Evolutionary conservation across 345 rosid genomes (phyloP).

Genomic region (Salix brachista): DNA sequence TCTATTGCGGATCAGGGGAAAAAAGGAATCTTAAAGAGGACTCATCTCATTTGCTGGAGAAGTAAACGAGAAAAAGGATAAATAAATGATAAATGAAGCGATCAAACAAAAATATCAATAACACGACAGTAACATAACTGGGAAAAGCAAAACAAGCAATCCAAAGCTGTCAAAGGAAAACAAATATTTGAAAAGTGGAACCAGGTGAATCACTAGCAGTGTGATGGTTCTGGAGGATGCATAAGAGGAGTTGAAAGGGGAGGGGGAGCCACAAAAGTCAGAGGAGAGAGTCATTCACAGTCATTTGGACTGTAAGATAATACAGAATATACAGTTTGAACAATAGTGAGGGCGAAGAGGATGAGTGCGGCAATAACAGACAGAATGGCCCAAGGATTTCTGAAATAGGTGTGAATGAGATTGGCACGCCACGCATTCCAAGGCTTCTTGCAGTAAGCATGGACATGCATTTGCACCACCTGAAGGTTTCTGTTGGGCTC

Average conservation of each 20-base stretch:
- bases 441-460: slow-evolving; percentile 26
- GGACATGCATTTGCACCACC: slow-evolving; percentile 30
- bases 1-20: background rate
- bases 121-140: no score
- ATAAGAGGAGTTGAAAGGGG: background rate
- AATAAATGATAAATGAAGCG: background rate
- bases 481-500: slow-evolving; percentile 32
- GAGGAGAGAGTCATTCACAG: background rate
- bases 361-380: slow-evolving; percentile 38
- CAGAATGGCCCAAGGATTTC: slow-evolving; percentile 47
- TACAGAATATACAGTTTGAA: slow-evolving; percentile 28
- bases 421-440: slow-evolving; percentile 48
- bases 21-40: background rate
- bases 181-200: background rate
- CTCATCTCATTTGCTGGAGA: background rate
- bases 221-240: background rate
- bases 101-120: background rate
- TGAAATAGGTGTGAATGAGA: slow-evolving; percentile 42
- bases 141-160: background rate
- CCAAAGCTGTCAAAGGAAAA: background rate
- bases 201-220: background rate
- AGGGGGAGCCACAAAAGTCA: background rate
- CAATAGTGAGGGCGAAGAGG: slow-evolving; percentile 42
- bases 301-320: slow-evolving; percentile 11
- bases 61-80: background rate